A percentile compares a stretch with the other conserved stretches of the same genome.
Evolutionary conservation across 2,329 filamentous ascomycete species (phyloP).

Genomic region (Diaporthe citrichinensis): DNA sequence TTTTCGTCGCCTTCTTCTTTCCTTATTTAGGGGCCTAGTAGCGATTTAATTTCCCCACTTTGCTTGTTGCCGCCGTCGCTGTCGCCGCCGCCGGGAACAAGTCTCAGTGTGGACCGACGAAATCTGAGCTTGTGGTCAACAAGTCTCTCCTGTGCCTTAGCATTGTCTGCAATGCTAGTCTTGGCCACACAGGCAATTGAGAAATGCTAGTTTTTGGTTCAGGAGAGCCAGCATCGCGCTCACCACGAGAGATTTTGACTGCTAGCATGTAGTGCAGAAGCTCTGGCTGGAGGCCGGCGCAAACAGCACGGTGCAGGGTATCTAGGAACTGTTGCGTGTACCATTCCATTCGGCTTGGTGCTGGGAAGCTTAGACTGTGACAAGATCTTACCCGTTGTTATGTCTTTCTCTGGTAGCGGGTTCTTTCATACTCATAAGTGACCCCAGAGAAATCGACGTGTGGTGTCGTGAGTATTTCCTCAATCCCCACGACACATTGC

Average conservation of each 20-base stretch:
- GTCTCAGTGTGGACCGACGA: neutral
- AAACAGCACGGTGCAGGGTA: neutral
- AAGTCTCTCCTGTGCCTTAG: too few relatives aligned
- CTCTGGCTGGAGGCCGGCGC: neutral
- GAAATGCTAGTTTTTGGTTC: neutral
- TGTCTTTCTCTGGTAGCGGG: neutral
- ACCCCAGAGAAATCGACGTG: neutral
- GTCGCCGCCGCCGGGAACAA: neutral
- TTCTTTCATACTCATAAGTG: neutral
- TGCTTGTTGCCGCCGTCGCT: neutral
- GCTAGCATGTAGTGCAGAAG: neutral
- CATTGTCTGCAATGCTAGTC: neutral
- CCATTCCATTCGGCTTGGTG: neutral
- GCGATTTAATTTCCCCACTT: neutral
- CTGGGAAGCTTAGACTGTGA: neutral
- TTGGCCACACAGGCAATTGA: neutral
- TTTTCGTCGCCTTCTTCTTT: neutral
- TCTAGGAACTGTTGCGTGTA: neutral
- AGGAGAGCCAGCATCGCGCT: neutral
- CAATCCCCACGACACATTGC: too few relatives aligned
- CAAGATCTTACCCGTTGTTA: neutral
- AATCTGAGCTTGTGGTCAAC: neutral
- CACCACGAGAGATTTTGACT: neutral
- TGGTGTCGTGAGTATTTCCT: neutral
- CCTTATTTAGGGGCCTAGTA: conserved; percentile 1